These are phyloP conservation scores for Kodamaea laetipori DNA, from an alignment of 805 yeast genomes.

Conservation along the genomic window DNA sequence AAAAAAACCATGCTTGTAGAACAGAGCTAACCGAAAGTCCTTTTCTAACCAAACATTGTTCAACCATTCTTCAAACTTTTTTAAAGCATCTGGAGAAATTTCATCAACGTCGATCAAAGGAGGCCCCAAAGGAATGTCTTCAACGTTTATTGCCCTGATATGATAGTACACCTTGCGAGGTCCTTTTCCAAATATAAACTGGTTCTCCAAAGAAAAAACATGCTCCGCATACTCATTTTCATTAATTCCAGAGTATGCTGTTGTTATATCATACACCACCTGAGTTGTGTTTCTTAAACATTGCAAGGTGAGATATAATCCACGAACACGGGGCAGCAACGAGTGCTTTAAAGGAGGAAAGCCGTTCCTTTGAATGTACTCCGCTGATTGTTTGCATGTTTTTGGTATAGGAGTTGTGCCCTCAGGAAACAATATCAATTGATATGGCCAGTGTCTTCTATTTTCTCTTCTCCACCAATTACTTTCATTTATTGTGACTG, in stretches of 20 bases:
- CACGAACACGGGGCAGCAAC: conserved; percentile 81
- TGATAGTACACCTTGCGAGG: conserved; percentile 69
- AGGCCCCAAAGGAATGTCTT: conserved; percentile 62
- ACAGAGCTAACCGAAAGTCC: conserved; percentile 68
- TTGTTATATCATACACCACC: conserved; percentile 76
- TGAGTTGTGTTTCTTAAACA: conserved; percentile 55
- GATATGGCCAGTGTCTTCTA: conserved; percentile 45
- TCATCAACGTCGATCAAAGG: conserved; percentile 45
- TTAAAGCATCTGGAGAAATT: conserved; percentile 41
- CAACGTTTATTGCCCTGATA: conserved; percentile 56
- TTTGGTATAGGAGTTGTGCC: conserved; percentile 82
- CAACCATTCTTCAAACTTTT: conserved; percentile 74
- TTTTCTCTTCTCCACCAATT: neutral
- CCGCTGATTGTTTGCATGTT: conserved; percentile 59
- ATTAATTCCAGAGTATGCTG: conserved; percentile 75
- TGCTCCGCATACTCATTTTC: conserved; percentile 74
- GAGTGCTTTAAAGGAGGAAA: conserved; percentile 58
- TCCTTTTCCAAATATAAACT: conserved; percentile 69
- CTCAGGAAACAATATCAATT: conserved; percentile 85
- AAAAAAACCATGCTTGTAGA: conserved; percentile 58
- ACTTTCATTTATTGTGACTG: conserved; percentile 53
- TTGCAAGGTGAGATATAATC: conserved; percentile 66
- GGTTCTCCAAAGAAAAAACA: conserved; percentile 61
- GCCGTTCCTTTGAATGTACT: conserved; percentile 55
- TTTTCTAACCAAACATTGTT: conserved; percentile 72